phyloP scores from a whole-genome alignment of 768 basidiomycete genomes.

The Lactarius quietus region DNA sequence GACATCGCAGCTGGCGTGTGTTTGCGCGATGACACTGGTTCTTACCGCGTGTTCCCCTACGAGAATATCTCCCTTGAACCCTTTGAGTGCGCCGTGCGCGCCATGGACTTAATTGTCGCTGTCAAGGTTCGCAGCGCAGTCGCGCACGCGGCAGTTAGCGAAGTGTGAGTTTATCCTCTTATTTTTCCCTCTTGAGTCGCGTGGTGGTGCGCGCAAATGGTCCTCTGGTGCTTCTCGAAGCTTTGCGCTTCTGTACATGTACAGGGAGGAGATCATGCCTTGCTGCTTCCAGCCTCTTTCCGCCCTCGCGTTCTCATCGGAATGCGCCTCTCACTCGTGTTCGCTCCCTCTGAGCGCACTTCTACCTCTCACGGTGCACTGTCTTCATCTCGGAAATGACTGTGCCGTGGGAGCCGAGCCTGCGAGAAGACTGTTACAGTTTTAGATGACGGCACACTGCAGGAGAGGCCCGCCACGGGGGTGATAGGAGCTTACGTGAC shows the following conservation, averaged over 20 bases:
- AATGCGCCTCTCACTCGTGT: constrained; percentile 1
- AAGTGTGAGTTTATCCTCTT: constrained; percentile 34
- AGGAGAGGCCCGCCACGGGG: too few species aligned
- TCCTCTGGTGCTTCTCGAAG: not conserved
- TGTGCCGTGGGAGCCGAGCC: constrained; percentile 3
- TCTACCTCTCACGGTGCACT: not conserved
- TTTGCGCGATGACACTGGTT: constrained; percentile 45
- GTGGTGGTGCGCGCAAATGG: not conserved
- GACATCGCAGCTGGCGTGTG: constrained; percentile 46
- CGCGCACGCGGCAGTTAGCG: constrained; percentile 50
- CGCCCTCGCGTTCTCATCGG: not conserved
- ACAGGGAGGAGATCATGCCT: not conserved
- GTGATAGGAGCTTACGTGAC: constrained; percentile 14
- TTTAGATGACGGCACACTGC: not conserved
- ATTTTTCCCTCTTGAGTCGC: not conserved
- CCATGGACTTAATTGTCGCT: constrained; percentile 53
- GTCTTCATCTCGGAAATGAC: constrained; percentile 24
- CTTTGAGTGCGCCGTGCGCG: constrained; percentile 51
- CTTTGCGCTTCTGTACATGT: too few species aligned
- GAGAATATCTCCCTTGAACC: constrained; percentile 49
- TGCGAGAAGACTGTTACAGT: constrained; percentile 3
- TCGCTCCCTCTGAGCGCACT: not conserved
- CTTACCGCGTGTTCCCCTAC: constrained; percentile 55
- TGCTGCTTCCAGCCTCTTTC: not conserved
- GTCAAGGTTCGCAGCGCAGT: constrained; percentile 50